These are phyloP conservation scores for Syzygium oleosum DNA, from an alignment of 345 rosid species.

Conservation along the genomic window DNA sequence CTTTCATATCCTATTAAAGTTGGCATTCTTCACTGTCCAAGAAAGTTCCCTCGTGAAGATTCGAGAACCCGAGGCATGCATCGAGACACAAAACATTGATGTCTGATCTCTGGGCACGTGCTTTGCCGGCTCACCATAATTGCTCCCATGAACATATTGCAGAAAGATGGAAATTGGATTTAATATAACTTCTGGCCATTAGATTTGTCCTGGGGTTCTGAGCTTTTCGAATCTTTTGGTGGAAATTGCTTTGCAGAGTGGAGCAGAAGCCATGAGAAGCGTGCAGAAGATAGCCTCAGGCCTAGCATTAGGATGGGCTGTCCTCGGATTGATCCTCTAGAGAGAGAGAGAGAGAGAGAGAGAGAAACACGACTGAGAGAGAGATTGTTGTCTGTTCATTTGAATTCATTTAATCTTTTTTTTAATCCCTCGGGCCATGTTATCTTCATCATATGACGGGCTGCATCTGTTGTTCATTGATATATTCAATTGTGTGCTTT, in stretches of 20 bases:
- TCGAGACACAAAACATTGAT: background rate
- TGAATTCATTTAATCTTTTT: background rate
- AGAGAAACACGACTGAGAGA: background rate
- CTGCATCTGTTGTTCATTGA: background rate
- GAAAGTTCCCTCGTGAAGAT: background rate
- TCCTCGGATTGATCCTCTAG: constrained; percentile 33
- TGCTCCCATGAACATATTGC: background rate
- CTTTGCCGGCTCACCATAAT: background rate
- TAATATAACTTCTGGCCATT: background rate
- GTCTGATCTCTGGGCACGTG: background rate
- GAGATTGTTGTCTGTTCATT: background rate
- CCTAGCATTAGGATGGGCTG: constrained; percentile 45
- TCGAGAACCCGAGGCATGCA: background rate
- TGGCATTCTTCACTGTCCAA: background rate
- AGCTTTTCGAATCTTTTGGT: background rate
- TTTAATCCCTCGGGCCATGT: background rate
- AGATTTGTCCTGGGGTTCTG: background rate
- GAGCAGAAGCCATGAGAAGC: constrained; percentile 29
- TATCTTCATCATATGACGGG: background rate
- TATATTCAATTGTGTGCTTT: background rate
- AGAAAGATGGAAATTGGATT: background rate
- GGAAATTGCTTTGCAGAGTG: constrained; percentile 35
- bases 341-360: constrained; percentile 12
- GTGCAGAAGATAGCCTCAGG: constrained; percentile 28
- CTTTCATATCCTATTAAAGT: background rate